Base-by-base conservation (phyloP, 1,284 basidiomycete species). In the Cutaneotrichosporon dermatis region DNA sequence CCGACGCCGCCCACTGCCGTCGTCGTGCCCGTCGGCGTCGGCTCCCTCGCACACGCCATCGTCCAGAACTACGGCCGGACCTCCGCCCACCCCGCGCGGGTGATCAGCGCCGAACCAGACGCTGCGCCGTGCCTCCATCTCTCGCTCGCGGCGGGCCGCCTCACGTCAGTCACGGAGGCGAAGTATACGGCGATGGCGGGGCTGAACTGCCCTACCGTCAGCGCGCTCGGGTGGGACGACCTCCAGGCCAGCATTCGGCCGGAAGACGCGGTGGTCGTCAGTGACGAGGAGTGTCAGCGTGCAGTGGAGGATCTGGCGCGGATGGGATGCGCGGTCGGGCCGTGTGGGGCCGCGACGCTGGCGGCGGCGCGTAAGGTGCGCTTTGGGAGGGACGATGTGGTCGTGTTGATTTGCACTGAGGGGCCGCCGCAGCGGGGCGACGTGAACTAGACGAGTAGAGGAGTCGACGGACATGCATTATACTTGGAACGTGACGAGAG, bases 401-500 rank as follows among this genome's bases (percentile, higher is more conserved):
- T 64, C 12, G 62, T 64, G 34, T 49, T 64, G 3, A 64, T 64
- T 15, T 58, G 57, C 36, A 64, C 62, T 1, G 62, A 64, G 59
- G 62, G 62, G 12, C 36, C 34, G 34, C 59, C 56, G n/a, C 50
- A 50, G 39, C 39, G 39, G 39, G 12, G 39, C 39, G 39, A 40
- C 25, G 25, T 25, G 25, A 25, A 25, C 25, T 25, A 25, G 25
- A 25, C 25, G 25, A 25, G 25, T 25, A 25, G 25, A 25, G 25
- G 25, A 25, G 25, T 25, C 25, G 25, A 25, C 25, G 25, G 25
- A 25, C 25, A 25, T 25, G 25, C 25, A 25, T 25, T 25, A 25
- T 25, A 25, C 25, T 25, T 25, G 25, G 25, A 25, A 25, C 25
- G 25, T 25, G 25, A 25, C 25, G 25, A 25, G 25, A 25, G 25